phyloP scores from a whole-genome alignment of 768 basidiomycete genomes.

The Russula compacta region DNA sequence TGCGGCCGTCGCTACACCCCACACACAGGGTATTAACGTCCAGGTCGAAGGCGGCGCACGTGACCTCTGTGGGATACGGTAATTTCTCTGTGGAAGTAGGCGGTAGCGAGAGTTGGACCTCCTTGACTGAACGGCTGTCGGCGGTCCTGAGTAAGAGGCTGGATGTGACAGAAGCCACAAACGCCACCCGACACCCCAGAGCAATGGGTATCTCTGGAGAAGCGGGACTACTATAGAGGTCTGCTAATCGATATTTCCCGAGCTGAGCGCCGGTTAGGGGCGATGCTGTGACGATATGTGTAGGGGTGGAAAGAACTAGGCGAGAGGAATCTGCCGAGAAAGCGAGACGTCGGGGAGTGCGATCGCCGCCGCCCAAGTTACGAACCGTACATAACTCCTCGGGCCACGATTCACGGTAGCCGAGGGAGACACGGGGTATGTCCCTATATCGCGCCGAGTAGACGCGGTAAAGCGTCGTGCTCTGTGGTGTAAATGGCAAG shows the following conservation, averaged over 20 bases:
- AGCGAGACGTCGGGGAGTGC: conserved; percentile 1
- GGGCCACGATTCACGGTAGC: conserved; percentile 21
- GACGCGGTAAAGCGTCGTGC: conserved; percentile 10
- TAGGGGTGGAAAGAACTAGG: conserved; percentile 1
- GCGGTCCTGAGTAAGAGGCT: conserved; percentile 10
- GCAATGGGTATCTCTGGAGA: background rate
- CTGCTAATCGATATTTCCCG: conserved; percentile 3
- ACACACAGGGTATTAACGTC: conserved; percentile 1
- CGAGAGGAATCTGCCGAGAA: conserved; percentile 5
- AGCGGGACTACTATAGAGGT: background rate
- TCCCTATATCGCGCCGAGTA: conserved; percentile 8
- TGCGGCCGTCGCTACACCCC: conserved; percentile 3
- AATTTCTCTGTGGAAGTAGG: background rate
- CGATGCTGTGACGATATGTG: conserved; percentile 4
- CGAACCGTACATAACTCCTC: conserved; percentile 14
- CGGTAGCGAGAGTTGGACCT: conserved; percentile 1
- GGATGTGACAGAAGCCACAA: conserved; percentile 1
- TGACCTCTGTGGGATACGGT: background rate
- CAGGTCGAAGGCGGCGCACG: conserved; percentile 6
- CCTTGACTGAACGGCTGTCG: background rate
- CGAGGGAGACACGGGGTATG: conserved; percentile 22
- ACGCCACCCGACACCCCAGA: conserved; percentile 1
- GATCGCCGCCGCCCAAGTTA: background rate
- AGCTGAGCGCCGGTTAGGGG: conserved; percentile 6
- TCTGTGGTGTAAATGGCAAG: conserved; percentile 6